These are phyloP conservation scores for Saccharomycopsis fermentans DNA, from an alignment of 805 yeast genomes.

Conservation along the genomic window DNA sequence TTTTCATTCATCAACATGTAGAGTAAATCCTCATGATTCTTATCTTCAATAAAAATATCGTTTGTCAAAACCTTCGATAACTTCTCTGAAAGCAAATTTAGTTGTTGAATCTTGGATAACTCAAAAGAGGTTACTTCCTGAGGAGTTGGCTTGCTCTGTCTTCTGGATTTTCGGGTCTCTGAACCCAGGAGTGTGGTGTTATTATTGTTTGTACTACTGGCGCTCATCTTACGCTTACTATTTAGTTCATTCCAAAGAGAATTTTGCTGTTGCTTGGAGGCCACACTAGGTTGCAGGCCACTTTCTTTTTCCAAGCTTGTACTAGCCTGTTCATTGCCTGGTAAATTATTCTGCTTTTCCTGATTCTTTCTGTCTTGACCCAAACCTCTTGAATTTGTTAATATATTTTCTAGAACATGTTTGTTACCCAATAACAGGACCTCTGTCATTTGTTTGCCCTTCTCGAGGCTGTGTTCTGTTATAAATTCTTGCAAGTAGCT, in stretches of 20 bases:
- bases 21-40: conserved; percentile 32
- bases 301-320: not conserved
- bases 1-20: conserved; percentile 40
- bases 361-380: not conserved
- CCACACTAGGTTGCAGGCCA: not conserved
- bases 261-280: not conserved
- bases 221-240: not conserved
- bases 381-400: not conserved
- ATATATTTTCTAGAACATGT: not conserved
- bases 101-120: conserved; percentile 11
- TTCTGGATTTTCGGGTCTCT: conserved; percentile 1
- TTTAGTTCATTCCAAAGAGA: not conserved
- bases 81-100: conserved; percentile 13
- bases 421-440: conserved; percentile 20
- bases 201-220: not conserved
- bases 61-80: conserved; percentile 10
- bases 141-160: conserved; percentile 12
- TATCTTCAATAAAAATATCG: conserved; percentile 29
- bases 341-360: not conserved
- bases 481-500: conserved; percentile 36
- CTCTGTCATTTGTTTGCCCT: conserved; percentile 32
- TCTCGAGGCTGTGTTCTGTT: conserved; percentile 42
- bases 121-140: conserved; percentile 16
- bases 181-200: not conserved
- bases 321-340: conserved; percentile 1